These are phyloP conservation scores for Candida germanica DNA, from an alignment of 805 yeast genomes.

Conservation along the genomic window DNA sequence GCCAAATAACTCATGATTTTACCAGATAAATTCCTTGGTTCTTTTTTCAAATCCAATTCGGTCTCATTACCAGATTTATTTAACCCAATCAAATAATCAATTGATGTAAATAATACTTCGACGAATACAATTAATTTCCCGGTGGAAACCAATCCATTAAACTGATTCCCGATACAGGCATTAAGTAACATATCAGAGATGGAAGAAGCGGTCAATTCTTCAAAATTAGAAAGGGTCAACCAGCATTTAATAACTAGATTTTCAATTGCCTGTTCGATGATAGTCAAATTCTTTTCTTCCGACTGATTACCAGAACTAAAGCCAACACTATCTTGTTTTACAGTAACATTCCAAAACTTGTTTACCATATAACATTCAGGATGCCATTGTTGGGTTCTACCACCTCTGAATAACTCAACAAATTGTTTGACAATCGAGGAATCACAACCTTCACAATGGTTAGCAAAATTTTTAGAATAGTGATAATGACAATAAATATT, in stretches of 20 bases:
- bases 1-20: constrained; percentile 89
- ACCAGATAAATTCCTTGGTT: constrained; percentile 85
- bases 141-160: constrained; percentile 64
- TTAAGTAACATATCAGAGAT: constrained; percentile 88
- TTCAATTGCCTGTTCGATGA: constrained; percentile 65
- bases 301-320: constrained; percentile 9
- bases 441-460: constrained; percentile 89
- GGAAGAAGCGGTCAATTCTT: constrained; percentile 84
- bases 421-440: constrained; percentile 91
- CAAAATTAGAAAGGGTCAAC: constrained; percentile 83
- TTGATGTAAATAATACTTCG: constrained; percentile 72
- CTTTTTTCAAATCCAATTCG: constrained; percentile 38
- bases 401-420: constrained; percentile 88
- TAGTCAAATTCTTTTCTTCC: constrained; percentile 30
- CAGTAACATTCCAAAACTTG: constrained; percentile 90
- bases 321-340: constrained; percentile 63
- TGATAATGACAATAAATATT: constrained; percentile 88
- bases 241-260: constrained; percentile 63
- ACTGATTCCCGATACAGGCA: constrained; percentile 71
- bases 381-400: constrained; percentile 95
- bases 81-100: constrained; percentile 48
- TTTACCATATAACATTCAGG: constrained; percentile 98
- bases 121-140: constrained; percentile 70
- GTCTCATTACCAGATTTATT: constrained; percentile 3
- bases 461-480: constrained; percentile 81